Evolutionary conservation across 2,329 filamentous ascomycete genomes (phyloP).

Genomic region (Penicillium frequentans): DNA sequence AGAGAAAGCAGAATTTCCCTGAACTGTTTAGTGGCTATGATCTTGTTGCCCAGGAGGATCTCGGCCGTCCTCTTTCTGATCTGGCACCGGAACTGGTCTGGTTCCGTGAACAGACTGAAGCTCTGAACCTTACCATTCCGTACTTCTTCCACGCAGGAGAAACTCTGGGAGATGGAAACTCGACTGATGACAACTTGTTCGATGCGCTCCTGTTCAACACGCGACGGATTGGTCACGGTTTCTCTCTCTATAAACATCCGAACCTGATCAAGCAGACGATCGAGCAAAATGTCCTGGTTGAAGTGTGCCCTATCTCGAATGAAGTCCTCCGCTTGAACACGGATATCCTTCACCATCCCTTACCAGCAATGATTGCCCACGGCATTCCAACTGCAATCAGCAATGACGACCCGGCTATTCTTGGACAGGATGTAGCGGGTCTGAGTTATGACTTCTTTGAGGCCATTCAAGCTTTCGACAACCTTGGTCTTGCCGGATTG

Average conservation of each 20-base stretch:
- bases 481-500: not conserved
- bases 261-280: not conserved
- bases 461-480: not conserved
- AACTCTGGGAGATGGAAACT: not conserved
- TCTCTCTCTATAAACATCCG: not conserved
- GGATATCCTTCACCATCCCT: not conserved
- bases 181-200: not conserved
- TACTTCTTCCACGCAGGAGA: not conserved
- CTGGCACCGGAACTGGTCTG: not conserved
- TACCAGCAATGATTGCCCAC: not conserved
- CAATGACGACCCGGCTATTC: not conserved
- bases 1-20: no score
- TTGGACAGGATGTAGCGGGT: not conserved
- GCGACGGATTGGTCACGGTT: not conserved
- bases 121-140: not conserved
- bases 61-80: not conserved
- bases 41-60: not conserved
- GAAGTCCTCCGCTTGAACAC: not conserved
- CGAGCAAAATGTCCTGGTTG: not conserved
- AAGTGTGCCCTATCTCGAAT: not conserved
- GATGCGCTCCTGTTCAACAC: not conserved
- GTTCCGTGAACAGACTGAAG: not conserved
- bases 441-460: not conserved
- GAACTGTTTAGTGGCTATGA: not conserved
- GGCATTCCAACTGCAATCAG: not conserved